phyloP scores from a whole-genome alignment of 78 protist species.

The Kipferlia bialata region DNA sequence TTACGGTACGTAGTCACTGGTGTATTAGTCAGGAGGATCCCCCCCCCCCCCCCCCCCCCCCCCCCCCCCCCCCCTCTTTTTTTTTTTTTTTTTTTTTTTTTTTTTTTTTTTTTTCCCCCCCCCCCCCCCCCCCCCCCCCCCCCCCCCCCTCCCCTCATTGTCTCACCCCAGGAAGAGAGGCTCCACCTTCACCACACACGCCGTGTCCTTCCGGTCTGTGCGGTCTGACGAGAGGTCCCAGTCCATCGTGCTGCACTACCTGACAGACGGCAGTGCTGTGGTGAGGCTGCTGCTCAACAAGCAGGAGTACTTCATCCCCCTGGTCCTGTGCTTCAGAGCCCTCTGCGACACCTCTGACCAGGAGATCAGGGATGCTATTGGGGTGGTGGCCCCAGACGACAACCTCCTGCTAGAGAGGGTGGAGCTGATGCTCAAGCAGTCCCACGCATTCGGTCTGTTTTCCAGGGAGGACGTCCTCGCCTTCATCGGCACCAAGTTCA shows the following conservation, averaged over 20 bases:
- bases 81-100: too few species aligned
- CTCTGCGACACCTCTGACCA: slow-evolving; percentile 44
- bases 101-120: too few species aligned
- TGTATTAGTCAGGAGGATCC: too few species aligned
- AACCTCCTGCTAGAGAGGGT: slow-evolving; percentile 45
- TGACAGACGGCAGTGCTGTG: slow-evolving; percentile 49
- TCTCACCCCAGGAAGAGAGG: too few species aligned
- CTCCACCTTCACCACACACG: background rate
- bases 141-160: too few species aligned
- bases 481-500: slow-evolving; percentile 45
- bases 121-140: too few species aligned
- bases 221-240: slow-evolving; percentile 43
- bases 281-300: slow-evolving; percentile 40
- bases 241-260: slow-evolving; percentile 65
- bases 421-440: slow-evolving; percentile 46
- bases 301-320: slow-evolving; percentile 70
- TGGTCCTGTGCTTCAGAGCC: slow-evolving; percentile 46
- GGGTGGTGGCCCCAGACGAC: slow-evolving; percentile 30
- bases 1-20: too few species aligned
- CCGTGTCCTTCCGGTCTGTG: background rate
- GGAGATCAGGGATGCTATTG: slow-evolving; percentile 49
- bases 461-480: slow-evolving; percentile 33
- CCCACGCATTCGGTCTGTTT: slow-evolving; percentile 16
- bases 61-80: too few species aligned
- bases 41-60: too few species aligned